phyloP scores from a whole-genome alignment of 768 basidiomycete genomes.

The Ephemerocybe angulata region DNA sequence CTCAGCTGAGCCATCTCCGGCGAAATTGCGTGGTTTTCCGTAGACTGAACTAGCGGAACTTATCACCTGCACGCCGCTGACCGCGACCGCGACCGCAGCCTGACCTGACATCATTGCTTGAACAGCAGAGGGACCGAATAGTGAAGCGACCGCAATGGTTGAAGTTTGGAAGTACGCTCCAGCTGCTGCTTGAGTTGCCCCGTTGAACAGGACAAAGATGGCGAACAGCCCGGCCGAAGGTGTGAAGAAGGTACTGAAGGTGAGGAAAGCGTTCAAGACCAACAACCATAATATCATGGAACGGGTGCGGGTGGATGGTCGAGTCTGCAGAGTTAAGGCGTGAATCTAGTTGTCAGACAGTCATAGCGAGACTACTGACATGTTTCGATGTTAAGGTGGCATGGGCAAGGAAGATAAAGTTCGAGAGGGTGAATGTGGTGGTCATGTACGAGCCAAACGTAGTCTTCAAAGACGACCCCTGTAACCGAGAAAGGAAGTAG shows the following conservation, averaged over 20 bases:
- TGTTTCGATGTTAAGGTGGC: constrained; percentile 67
- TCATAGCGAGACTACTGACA: constrained; percentile 46
- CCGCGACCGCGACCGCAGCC: constrained; percentile 78
- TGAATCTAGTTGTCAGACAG: not conserved
- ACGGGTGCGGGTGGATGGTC: constrained; percentile 57
- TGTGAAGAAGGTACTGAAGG: constrained; percentile 61
- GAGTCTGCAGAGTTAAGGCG: constrained; percentile 38
- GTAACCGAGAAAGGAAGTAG: constrained; percentile 71
- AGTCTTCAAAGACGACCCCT: constrained; percentile 50
- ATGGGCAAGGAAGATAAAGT: constrained; percentile 69
- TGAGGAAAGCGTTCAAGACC: constrained; percentile 54
- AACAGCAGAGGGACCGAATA: constrained; percentile 71
- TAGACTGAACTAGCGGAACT: constrained; percentile 58
- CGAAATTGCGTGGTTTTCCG: constrained; percentile 33
- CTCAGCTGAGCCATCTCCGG: constrained; percentile 49
- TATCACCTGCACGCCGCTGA: constrained; percentile 72
- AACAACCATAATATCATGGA: constrained; percentile 48
- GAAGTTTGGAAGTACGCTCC: constrained; percentile 78
- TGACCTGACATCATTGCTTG: constrained; percentile 81
- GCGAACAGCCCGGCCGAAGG: constrained; percentile 57
- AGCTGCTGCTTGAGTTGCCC: constrained; percentile 52
- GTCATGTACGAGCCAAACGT: constrained; percentile 69
- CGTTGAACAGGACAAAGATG: constrained; percentile 59
- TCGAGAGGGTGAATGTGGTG: constrained; percentile 57
- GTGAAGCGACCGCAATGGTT: constrained; percentile 73